Percentiles rank a stretch among this genome's conserved stretches.
Evolutionary conservation across 1,139 yeast genomes (phyloP).

Genomic region (Nakaseomyces uthaithaninus): DNA sequence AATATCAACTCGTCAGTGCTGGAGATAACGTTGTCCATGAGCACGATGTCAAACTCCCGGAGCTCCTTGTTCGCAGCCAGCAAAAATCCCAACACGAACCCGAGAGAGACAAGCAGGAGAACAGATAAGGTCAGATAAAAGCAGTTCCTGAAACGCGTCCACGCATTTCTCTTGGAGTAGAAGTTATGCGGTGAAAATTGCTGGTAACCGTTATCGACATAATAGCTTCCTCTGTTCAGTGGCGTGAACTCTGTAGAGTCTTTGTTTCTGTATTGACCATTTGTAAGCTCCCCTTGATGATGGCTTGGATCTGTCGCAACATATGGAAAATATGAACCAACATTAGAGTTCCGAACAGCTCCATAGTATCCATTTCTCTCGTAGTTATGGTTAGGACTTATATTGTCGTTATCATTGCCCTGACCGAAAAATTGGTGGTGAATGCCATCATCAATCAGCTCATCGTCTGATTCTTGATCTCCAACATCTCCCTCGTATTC

Average conservation of each 20-base stretch:
- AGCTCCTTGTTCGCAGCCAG: conserved; percentile 84
- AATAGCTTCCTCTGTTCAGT: conserved; percentile 10
- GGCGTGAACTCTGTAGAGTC: conserved; percentile 5
- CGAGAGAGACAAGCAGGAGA: conserved; percentile 49
- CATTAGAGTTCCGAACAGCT: background rate
- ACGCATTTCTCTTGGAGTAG: conserved; percentile 31
- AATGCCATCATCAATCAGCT: conserved; percentile 3
- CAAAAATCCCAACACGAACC: conserved; percentile 75
- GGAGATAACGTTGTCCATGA: conserved; percentile 64
- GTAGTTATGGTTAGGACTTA: conserved; percentile 3
- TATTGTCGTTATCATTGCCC: conserved; percentile 7
- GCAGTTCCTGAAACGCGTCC: conserved; percentile 38
- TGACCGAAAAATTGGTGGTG: conserved; percentile 8
- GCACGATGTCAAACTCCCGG: conserved; percentile 51
- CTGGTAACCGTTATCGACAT: conserved; percentile 21
- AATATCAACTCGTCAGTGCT: conserved; percentile 81
- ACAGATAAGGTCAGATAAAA: conserved; percentile 51
- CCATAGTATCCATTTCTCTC: conserved; percentile 2
- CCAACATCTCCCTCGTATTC: conserved; percentile 28
- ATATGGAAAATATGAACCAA: conserved; percentile 1
- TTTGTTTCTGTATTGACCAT: background rate
- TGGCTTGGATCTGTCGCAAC: background rate
- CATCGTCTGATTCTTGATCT: conserved; percentile 22
- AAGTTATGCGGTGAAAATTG: conserved; percentile 57
- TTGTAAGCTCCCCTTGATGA: background rate